phyloP scores from a whole-genome alignment of 345 rosid species.

The Microcos paniculata region DNA sequence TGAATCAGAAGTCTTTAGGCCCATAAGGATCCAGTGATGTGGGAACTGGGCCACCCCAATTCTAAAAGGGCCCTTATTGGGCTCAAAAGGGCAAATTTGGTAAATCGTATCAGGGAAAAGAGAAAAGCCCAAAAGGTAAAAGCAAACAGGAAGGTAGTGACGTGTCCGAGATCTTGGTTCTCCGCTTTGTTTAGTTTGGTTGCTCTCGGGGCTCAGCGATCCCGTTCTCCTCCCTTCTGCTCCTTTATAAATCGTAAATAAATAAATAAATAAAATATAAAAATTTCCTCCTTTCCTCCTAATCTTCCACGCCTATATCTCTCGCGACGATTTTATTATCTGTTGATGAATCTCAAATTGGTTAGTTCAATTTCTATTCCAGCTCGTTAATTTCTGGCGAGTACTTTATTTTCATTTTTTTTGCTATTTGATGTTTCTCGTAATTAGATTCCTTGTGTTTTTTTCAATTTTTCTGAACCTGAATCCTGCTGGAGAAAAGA shows the following conservation, averaged over 20 bases:
- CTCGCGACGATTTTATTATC: neutral
- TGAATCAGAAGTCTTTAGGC: too few species aligned
- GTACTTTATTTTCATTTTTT: neutral
- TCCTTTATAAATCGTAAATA: neutral
- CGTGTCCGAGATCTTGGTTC: neutral
- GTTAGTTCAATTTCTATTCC: neutral
- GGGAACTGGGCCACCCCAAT: too few species aligned
- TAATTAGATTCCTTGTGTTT: neutral
- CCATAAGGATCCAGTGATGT: too few species aligned
- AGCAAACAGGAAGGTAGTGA: neutral
- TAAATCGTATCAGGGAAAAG: too few species aligned
- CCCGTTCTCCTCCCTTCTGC: neutral
- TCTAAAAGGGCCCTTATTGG: neutral
- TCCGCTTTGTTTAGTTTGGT: neutral
- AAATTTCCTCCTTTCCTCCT: neutral
- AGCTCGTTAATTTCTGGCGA: neutral
- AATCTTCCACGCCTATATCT: neutral
- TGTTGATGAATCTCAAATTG: slow-evolving; percentile 1
- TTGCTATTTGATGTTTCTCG: neutral
- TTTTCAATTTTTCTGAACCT: neutral
- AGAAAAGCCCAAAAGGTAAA: neutral
- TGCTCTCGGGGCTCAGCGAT: neutral
- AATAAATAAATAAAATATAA: neutral
- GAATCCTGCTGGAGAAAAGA: neutral
- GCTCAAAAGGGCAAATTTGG: neutral